These are phyloP conservation scores for Thelonectria discophora DNA, from an alignment of 2,329 filamentous ascomycete genomes.

Conservation along the genomic window DNA sequence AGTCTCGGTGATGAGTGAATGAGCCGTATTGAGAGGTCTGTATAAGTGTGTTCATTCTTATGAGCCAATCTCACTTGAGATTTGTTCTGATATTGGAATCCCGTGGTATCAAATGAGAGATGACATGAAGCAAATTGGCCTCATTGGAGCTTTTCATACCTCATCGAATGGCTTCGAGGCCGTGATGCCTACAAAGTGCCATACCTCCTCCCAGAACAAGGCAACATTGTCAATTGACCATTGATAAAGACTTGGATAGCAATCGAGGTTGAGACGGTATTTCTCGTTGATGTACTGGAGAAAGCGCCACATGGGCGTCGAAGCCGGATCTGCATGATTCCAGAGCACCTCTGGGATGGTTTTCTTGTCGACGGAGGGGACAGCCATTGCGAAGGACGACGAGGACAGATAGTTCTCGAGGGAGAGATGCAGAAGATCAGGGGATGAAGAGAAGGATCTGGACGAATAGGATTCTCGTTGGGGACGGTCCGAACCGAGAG, in stretches of 20 bases:
- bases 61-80: constrained; percentile 25
- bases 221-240: constrained; percentile 85
- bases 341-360: constrained; percentile 65
- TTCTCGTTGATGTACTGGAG: constrained; percentile 74
- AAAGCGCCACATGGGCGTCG: constrained; percentile 78
- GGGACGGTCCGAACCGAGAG: constrained; percentile 3
- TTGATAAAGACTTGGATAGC: constrained; percentile 79
- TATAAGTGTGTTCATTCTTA: neutral
- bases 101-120: neutral
- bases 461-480: constrained; percentile 15
- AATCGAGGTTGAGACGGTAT: constrained; percentile 67
- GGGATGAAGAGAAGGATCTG: neutral
- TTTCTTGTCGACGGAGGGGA: constrained; percentile 40
- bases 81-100: neutral
- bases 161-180: constrained; percentile 70
- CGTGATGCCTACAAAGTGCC: constrained; percentile 81
- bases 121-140: neutral
- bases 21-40: neutral
- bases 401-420: constrained; percentile 3
- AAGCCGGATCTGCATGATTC: constrained; percentile 72
- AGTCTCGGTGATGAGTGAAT: neutral
- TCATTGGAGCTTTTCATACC: constrained; percentile 54
- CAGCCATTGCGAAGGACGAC: constrained; percentile 32
- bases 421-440: neutral
- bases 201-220: constrained; percentile 85